Evolutionary conservation across 2,329 filamentous ascomycete genomes (phyloP).

Genomic region (Cryphonectria nitschkei): DNA sequence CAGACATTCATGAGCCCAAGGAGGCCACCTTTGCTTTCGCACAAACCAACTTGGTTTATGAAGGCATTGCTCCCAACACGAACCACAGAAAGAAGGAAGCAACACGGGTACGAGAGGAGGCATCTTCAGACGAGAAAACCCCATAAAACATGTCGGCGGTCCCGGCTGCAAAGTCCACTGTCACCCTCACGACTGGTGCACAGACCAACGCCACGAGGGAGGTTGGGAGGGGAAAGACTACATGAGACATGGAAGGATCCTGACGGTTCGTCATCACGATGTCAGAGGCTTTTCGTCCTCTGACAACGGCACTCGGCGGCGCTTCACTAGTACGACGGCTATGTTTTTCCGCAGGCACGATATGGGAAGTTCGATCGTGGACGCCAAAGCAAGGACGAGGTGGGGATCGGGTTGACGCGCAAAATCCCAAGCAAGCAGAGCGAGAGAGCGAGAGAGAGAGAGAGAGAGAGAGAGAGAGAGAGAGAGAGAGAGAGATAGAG

Average conservation of each 20-base stretch:
- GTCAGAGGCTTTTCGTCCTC: slow-evolving; percentile 1
- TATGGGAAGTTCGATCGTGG: background rate
- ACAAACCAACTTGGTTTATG: background rate
- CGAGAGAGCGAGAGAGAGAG: background rate
- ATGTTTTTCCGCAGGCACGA: background rate
- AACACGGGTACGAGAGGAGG: background rate
- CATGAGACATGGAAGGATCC: background rate
- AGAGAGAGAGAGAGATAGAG: background rate
- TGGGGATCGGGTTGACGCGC: background rate
- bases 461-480: background rate
- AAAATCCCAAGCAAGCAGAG: background rate
- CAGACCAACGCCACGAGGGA: background rate
- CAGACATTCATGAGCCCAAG: background rate
- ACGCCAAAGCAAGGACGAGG: background rate
- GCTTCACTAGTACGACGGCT: background rate
- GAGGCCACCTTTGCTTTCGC: background rate
- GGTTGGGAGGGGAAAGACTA: background rate
- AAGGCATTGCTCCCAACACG: background rate
- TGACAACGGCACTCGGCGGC: slow-evolving; percentile 14
- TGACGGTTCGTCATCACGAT: background rate
- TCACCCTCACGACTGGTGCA: background rate
- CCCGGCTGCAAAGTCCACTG: background rate
- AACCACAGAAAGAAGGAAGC: background rate
- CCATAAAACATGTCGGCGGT: background rate
- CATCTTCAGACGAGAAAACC: background rate